phyloP scores from a whole-genome alignment of 768 basidiomycete genomes.

The Lentinula aciculospora region DNA sequence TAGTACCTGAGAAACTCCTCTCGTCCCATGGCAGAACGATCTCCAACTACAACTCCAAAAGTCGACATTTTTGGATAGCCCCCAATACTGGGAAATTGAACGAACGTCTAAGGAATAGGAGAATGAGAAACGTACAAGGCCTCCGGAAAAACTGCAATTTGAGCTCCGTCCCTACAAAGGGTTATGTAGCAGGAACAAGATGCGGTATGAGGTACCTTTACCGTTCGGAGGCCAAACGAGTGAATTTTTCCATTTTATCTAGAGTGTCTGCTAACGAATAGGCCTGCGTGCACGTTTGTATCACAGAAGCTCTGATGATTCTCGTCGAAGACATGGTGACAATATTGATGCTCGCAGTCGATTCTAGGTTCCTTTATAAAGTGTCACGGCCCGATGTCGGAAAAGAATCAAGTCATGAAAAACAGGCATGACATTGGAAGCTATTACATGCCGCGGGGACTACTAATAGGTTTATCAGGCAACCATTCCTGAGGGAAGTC shows the following conservation, averaged over 20 bases:
- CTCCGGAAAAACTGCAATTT: slow-evolving; percentile 45
- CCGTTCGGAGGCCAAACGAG: slow-evolving; percentile 32
- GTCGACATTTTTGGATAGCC: slow-evolving; percentile 57
- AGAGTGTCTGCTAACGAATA: slow-evolving; percentile 33
- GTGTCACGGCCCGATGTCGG: slow-evolving; percentile 3
- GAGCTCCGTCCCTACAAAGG: slow-evolving; percentile 22
- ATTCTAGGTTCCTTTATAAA: not conserved
- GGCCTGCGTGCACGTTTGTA: slow-evolving; percentile 37
- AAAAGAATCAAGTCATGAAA: not conserved
- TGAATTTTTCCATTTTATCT: slow-evolving; percentile 35
- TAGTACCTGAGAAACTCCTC: slow-evolving; percentile 55
- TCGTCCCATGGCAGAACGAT: slow-evolving; percentile 42
- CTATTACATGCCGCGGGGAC: not conserved
- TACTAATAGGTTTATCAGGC: slow-evolving; percentile 24
- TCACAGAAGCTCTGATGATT: slow-evolving; percentile 35
- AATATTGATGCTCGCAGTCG: not conserved
- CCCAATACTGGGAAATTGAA: slow-evolving; percentile 33
- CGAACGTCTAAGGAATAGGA: not conserved
- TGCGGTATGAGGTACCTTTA: slow-evolving; percentile 16
- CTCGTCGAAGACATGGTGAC: slow-evolving; percentile 3
- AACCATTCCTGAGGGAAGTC: slow-evolving; percentile 91
- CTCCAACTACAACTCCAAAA: slow-evolving; percentile 47
- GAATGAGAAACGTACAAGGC: slow-evolving; percentile 35
- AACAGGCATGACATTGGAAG: not conserved
- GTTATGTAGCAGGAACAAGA: not conserved